A percentile compares a stretch with the other conserved stretches of the same genome.
phyloP scores from a whole-genome alignment of 495 filamentous ascomycete genomes.

The Penicillium robsamsonii region DNA sequence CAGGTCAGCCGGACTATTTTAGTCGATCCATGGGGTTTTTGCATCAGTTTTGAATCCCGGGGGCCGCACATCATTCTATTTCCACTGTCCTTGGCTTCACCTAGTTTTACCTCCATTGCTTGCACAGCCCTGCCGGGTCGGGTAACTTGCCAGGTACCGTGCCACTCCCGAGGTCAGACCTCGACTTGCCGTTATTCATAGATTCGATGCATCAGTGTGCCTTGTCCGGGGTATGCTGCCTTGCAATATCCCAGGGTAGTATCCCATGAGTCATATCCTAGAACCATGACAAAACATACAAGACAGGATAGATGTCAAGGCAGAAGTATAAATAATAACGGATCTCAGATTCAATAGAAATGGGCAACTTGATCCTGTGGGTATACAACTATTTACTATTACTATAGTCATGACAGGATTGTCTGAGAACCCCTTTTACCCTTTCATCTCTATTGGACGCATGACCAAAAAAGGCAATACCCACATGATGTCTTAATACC shows the following conservation, averaged over 20 bases:
- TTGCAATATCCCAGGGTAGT: neutral
- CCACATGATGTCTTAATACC: neutral
- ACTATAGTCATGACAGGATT: neutral
- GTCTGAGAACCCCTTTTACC: neutral
- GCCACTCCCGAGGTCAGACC: conserved; percentile 2
- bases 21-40: conserved; percentile 8
- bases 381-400: neutral
- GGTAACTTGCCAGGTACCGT: conserved; percentile 10
- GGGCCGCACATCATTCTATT: conserved; percentile 1
- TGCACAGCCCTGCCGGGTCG: conserved; percentile 8
- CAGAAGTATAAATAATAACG: neutral
- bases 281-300: neutral
- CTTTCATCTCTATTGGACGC: neutral
- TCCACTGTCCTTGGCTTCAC: neutral
- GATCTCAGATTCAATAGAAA: neutral
- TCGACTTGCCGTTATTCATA: neutral
- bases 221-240: neutral
- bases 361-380: neutral
- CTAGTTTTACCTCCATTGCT: neutral
- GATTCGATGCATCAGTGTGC: neutral
- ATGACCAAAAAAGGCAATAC: neutral
- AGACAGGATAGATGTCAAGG: neutral
- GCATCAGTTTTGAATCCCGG: neutral
- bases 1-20: conserved; percentile 12
- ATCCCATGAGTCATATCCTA: neutral